A percentile compares a stretch with the other conserved stretches of the same genome.
Conservation (phyloP, 129 eudicot species). For the Saussurea involucrata region DNA sequence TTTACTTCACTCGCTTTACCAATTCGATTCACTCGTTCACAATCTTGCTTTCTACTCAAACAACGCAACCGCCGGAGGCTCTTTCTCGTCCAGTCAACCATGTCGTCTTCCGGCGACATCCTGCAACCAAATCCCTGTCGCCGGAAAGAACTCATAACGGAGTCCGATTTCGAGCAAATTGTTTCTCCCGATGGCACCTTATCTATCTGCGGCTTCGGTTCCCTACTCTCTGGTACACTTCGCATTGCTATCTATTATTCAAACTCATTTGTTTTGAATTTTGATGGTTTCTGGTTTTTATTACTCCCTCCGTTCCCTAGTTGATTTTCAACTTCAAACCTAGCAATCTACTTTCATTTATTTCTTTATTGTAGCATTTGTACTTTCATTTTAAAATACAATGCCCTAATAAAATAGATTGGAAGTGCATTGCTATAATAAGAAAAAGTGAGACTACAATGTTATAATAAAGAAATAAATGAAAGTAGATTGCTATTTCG, state of each 20-base stretch:
- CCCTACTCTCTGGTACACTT: conserved; percentile 80
- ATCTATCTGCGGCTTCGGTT: conserved; percentile 91
- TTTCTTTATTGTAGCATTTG: too few species aligned
- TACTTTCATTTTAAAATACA: too few species aligned
- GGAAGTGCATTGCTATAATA: too few species aligned
- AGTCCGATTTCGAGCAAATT: conserved; percentile 67
- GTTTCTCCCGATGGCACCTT: conserved; percentile 62
- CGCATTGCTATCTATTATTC: not conserved
- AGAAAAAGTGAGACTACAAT: too few species aligned
- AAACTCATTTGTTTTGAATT: not conserved
- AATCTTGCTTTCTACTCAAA: not conserved
- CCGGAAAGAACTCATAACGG: conserved; percentile 46
- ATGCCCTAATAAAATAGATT: too few species aligned
- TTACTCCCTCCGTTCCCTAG: not conserved
- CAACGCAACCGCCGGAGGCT: conserved; percentile 18
- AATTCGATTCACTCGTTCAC: conserved; percentile 3
- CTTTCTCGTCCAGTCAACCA: conserved; percentile 26
- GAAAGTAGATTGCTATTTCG: too few species aligned
- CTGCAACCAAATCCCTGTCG: conserved; percentile 6
- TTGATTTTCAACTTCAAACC: not conserved
- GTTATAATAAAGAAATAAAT: too few species aligned
- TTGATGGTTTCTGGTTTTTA: not conserved
- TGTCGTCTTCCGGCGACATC: conserved; percentile 28
- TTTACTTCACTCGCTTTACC: conserved; percentile 7
- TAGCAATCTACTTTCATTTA: too few species aligned